phyloP scores from a whole-genome alignment of 352 stramenopile species.

The Globisporangium spiculum region DNA sequence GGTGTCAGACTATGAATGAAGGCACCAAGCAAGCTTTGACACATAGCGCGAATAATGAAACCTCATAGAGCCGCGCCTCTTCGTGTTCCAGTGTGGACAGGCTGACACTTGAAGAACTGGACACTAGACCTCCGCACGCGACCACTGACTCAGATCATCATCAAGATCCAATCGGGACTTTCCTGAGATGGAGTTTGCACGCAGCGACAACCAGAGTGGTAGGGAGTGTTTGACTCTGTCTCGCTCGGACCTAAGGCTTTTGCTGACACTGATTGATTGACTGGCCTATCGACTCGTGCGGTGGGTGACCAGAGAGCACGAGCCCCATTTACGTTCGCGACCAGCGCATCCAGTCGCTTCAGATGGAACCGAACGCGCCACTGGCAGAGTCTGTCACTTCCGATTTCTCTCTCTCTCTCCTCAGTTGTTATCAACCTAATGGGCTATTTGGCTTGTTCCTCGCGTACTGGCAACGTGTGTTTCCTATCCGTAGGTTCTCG shows the following conservation, averaged over 20 bases:
- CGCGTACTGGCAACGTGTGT: background rate
- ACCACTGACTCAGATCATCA: background rate
- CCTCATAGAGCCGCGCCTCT: background rate
- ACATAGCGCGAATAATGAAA: background rate
- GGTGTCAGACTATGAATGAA: background rate
- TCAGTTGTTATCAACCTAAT: background rate
- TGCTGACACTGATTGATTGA: background rate
- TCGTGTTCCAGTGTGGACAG: background rate
- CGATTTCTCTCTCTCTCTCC: background rate
- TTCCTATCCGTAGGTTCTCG: background rate
- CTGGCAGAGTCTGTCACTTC: background rate
- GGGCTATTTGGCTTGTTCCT: background rate
- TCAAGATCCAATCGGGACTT: background rate
- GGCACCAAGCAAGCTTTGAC: background rate
- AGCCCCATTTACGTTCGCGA: slow-evolving; percentile 8
- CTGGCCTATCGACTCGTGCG: too few relatives aligned
- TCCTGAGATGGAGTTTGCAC: background rate
- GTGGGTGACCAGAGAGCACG: background rate
- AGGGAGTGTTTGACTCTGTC: background rate
- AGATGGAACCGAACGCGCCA: background rate
- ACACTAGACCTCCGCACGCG: background rate
- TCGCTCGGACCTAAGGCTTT: background rate
- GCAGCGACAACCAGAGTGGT: background rate
- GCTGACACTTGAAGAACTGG: background rate
- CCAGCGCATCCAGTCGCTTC: background rate